Base-by-base conservation (phyloP, 2,329 filamentous ascomycete species). In the Fusarium gaditjirri region DNA sequence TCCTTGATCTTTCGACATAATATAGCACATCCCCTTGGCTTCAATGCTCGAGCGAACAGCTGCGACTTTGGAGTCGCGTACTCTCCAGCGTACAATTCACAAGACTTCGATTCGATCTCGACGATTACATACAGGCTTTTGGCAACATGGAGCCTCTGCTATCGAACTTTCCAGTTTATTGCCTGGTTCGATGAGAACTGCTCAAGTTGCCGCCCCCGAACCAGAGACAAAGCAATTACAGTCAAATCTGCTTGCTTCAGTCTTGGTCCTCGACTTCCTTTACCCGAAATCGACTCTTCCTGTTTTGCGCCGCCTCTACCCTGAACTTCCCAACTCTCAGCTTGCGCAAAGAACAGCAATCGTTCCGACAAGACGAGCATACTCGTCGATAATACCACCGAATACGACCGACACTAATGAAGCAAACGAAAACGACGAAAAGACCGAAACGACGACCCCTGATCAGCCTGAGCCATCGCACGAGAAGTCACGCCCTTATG, bases 31-130 rank as follows among this genome's bases (percentile, higher is more conserved):
- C 50, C 49, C 36, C 63, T 52, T 57, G 62, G 65, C 65, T 60
- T 83, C 81, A 79, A 88, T 89, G 87, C 85, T 89, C 76, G 87
- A 89, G 83, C 86, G 87, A 84, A 87, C 87, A 62, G 86, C 86
- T 43, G 84, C 85, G 68, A 84, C 82, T 79, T 80, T 89, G 80
- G 88, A 89, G 84, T 84, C 87, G 79, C 86, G 86, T 82, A 83
- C 83, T 73, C 81, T 89, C 78, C 86, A 86, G 79, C 84, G 86
- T 79, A 83, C 87, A 68, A 81, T 89, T 61, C 83, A 84, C 27
- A 78, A 75, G 49, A 73, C 81, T 52, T 75, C 84, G 39, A 83
- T 82, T 71, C 83, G 77, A 69, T 80, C 79, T 61, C 83, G 84
- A 62, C 82, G 81, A 55, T 82, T 89, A 54, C 86, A 84, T 52